Base-by-base conservation (phyloP, 2,329 filamentous ascomycete genomes). In the Penicillium aurantiogriseum region DNA sequence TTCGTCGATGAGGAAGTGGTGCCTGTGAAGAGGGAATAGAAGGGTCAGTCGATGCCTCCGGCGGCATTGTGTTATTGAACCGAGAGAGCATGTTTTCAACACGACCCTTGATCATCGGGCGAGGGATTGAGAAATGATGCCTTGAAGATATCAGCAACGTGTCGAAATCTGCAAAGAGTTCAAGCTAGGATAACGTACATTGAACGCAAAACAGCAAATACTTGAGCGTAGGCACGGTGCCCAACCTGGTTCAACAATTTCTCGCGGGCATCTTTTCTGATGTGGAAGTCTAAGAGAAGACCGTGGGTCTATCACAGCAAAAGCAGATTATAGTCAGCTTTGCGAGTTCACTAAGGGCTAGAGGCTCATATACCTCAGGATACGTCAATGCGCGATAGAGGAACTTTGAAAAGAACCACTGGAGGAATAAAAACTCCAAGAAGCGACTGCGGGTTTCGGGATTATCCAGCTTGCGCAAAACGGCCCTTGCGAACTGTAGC, bases 371-470 rank as follows among this genome's bases (percentile, higher is more conserved):
- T 81, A 86, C 92, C 82, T 99, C 94, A 11, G 94, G 94, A 68
- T 94, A 90, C 47, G 91, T 90, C 68, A 97, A 85, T 52, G 91
- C 88, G 66, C 90, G 88, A 46, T 91, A 83, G 36, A 97, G 80
- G 75, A 94, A 97, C 51, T 88, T 88, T 61, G 91, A 89, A 73
- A 97, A 96, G 61, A 97, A 87, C 87, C 93, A 99, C 71, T 92
- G 89, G 67, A 88, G 90, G 62, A 97, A 87, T 63, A 97, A 84
- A 79, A 92, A 95, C 65, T 87, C 87, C 61, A 91, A 86, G 39
- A 91, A 91, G 64, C 85, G 86, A 63, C 89, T 87, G 60, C 90
- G 86, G 63, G 85, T 85, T 64, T 88, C 87, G 63, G 82, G 82
- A 63, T 90, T 87, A 36, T 81, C 77, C 58, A 96, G 79, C 67